Evolutionary conservation across 768 basidiomycete genomes (phyloP), one percentile per base, ranked within the genome.

Genomic region (Kwoniella botswanensis): DNA sequence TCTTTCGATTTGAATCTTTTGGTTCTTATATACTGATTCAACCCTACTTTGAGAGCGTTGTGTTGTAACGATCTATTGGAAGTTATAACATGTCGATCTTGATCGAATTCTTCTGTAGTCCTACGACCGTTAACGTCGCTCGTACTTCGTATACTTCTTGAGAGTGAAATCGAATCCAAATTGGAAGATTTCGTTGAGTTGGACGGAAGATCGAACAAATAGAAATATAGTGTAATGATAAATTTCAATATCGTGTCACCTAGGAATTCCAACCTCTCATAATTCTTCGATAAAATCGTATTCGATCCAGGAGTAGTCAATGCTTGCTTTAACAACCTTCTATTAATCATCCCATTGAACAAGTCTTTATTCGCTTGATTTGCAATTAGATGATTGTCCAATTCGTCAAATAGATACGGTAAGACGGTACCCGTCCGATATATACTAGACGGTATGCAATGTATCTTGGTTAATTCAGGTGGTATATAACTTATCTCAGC

Each of bases 171-270:
- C 6, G 35, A 35, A 35, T 35, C 35, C 35, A 1, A 35, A 35
- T 29, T 2, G 29, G 5, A 29, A 29, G 29, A 29, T 29, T 29
- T 29, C 3, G 35, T 35, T 35, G 35, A 35, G 35, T 55, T 66
- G 58, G 42, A 56, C 18, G 35, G 35, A 5, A 4, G 3, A 6
- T 60, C 56, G 71, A 56, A 52, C 58, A 73, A 26, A 71, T 72
- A 67, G 7, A 26, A 13, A 44, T 74, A 60, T 5, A 75, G 18
- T 3, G 76, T 76, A 3, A 59, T 65, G 0, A 78, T 17, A 6
- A 80, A 69, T 35, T 76, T 77, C 58, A 80, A 74, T 12, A 80
- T 43, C 2, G 71, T 73, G 50, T 80, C 79, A 26, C 79, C 79
- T 11, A 80, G 68, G 12, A 78, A 59, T 52, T 80, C 79, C 7